Conservation (phyloP, 768 basidiomycete species). For the Psilocybe subaeruginosa region DNA sequence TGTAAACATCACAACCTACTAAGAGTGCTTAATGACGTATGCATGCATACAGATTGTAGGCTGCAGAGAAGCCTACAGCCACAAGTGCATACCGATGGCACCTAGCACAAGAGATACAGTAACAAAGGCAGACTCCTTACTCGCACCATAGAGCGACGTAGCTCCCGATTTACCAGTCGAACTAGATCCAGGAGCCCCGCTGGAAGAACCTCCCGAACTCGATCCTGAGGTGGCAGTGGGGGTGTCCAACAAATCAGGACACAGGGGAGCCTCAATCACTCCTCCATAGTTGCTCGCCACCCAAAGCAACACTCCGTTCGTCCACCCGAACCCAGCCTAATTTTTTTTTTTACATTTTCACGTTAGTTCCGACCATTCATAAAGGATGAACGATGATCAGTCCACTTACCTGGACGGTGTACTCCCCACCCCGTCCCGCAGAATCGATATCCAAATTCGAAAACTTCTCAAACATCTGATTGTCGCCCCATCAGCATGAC, state of each 20-base stretch:
- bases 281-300: slow-evolving; percentile 68
- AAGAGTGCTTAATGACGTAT: not conserved
- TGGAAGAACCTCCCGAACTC: not conserved
- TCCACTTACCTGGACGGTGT: slow-evolving; percentile 71
- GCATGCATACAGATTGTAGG: not conserved
- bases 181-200: not conserved
- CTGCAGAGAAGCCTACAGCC: not conserved
- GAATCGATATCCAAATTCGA: slow-evolving; percentile 78
- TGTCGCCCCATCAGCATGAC: not conserved
- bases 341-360: not conserved
- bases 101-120: not conserved
- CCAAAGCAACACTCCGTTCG: slow-evolving; percentile 82
- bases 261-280: slow-evolving; percentile 60
- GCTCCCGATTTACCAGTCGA: slow-evolving; percentile 9
- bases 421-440: slow-evolving; percentile 83
- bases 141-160: not conserved
- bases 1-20: not conserved
- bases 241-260: slow-evolving; percentile 48
- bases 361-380: not conserved
- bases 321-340: slow-evolving; percentile 86
- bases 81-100: not conserved
- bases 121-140: not conserved
- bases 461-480: slow-evolving; percentile 90
- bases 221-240: slow-evolving; percentile 16
- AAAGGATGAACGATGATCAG: not conserved